Percentiles rank a stretch among this genome's conserved stretches.
Evolutionary conservation across 768 basidiomycete genomes (phyloP).

Genomic region (Exsudoporus frostii): DNA sequence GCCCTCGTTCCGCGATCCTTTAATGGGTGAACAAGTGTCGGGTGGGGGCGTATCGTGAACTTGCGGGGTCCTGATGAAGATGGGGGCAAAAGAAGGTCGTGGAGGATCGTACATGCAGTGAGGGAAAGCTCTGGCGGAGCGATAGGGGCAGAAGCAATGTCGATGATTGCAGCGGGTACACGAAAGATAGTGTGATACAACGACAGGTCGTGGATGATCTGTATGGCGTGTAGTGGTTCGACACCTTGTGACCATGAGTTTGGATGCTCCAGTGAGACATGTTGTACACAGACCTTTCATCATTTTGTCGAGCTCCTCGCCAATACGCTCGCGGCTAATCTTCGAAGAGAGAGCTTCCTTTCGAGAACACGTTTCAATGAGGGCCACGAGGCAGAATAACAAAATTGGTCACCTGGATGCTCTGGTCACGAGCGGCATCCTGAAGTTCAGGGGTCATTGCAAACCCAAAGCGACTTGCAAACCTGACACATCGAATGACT

Average conservation of each 20-base stretch:
- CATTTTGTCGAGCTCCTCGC: constrained; percentile 94
- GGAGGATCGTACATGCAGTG: constrained; percentile 57
- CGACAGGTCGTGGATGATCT: constrained; percentile 69
- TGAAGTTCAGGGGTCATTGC: constrained; percentile 65
- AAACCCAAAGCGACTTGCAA: constrained; percentile 89
- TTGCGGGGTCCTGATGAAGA: constrained; percentile 10
- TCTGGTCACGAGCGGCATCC: constrained; percentile 55
- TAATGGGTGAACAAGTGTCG: constrained; percentile 33
- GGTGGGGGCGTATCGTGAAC: constrained; percentile 23
- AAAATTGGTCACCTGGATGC: constrained; percentile 53
- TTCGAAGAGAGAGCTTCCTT: constrained; percentile 72
- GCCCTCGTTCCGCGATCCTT: constrained; percentile 36
- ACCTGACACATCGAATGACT: constrained; percentile 86
- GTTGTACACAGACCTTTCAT: constrained; percentile 58
- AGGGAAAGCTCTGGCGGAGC: constrained; percentile 44
- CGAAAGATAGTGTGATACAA: constrained; percentile 69
- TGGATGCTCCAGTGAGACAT: neutral
- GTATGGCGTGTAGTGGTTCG: constrained; percentile 70
- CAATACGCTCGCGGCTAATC: constrained; percentile 87
- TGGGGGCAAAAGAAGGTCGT: constrained; percentile 39
- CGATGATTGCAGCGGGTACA: constrained; percentile 44
- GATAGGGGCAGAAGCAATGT: constrained; percentile 44
- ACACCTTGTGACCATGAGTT: constrained; percentile 46
- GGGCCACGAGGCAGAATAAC: neutral
- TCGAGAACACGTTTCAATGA: neutral